Base-by-base conservation (phyloP, 805 yeast species). In the Priceomyces fermenticarens region DNA sequence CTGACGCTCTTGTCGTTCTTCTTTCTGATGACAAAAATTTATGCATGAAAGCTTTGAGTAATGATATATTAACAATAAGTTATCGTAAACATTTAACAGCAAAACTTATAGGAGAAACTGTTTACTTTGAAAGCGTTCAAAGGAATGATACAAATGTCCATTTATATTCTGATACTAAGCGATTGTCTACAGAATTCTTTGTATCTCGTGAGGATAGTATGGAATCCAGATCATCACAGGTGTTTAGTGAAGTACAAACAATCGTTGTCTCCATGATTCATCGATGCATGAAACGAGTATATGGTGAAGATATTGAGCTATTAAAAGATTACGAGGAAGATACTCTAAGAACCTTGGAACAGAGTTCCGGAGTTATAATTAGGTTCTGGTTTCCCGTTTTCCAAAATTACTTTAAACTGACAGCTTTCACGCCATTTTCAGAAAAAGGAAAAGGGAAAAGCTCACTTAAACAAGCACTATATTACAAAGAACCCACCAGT, bases 1-100 rank as follows among this genome's bases (percentile, higher is more conserved):
- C 58, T 2, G 50, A 60, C 3, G 51, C 59, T 9, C 50, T 70
- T 15, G 84, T 83, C 6, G 73, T 89, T 2, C 58, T 87, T 17
- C 53, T 89, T 44, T 83, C 96, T 0, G 86, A 90, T 56, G 97
- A 90, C 58, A 84, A 81, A 50, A 90, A 89, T 55, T 67, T 90
- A 7, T 88, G 97, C 58, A 59, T 78, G 46, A 85, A 85, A 58
- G 95, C 96, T 0, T 61, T 88, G 34, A 61, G 83, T 2, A 81
- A 87, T 52, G 81, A 70, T 2, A 56, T 85, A 0, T 60, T 80
- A 33, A 88, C 96, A 0, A 81, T 88, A 0, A 74, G 79, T 11
- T 77, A 54, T 44, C 54, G 72, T n/a, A 45, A 56, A 8, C 63
- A 54, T 8, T 74, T 79, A 80, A 64, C 63, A 8, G 73, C 77